A percentile compares a stretch with the other conserved stretches of the same genome.
Evolutionary conservation across 192 early-diverging fungal species (phyloP).

Genomic region (Coemansia sp.): DNA sequence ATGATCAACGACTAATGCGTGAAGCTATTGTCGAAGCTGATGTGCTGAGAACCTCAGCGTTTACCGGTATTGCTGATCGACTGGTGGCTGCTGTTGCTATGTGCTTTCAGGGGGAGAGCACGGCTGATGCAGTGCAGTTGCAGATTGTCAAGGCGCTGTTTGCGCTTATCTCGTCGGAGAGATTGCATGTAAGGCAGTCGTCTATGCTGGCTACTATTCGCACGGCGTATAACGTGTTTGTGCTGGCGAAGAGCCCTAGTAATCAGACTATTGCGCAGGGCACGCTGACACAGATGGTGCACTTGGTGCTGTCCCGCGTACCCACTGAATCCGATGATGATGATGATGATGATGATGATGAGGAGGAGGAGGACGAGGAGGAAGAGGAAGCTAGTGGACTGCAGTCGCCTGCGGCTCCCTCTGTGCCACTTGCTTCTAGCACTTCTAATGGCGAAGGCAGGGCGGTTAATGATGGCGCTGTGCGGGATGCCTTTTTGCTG

Average conservation of each 20-base stretch:
- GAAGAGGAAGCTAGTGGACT: neutral
- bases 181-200: constrained; percentile 67
- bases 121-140: constrained; percentile 83
- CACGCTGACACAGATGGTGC: constrained; percentile 86
- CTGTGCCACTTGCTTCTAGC: neutral
- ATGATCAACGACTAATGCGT: neutral
- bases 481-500: constrained; percentile 78
- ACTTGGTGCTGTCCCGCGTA: constrained; percentile 75
- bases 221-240: constrained; percentile 86
- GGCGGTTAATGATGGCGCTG: constrained; percentile 22
- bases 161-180: constrained; percentile 72
- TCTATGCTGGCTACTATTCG: constrained; percentile 77
- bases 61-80: constrained; percentile 10
- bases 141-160: constrained; percentile 91
- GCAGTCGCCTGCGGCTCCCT: neutral
- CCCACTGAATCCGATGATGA: constrained; percentile 15
- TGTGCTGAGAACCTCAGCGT: neutral
- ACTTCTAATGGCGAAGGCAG: neutral
- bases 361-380: neutral
- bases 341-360: constrained; percentile 10
- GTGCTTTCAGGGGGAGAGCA: constrained; percentile 73
- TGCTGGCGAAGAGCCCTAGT: constrained; percentile 65
- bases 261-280: constrained; percentile 88
- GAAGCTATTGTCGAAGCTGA: constrained; percentile 17
- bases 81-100: constrained; percentile 78